A percentile compares a stretch with the other conserved stretches of the same genome.
These are phyloP conservation scores for Mytilinidion resinicola DNA, from an alignment of 495 filamentous ascomycete genomes.

Conservation along the genomic window DNA sequence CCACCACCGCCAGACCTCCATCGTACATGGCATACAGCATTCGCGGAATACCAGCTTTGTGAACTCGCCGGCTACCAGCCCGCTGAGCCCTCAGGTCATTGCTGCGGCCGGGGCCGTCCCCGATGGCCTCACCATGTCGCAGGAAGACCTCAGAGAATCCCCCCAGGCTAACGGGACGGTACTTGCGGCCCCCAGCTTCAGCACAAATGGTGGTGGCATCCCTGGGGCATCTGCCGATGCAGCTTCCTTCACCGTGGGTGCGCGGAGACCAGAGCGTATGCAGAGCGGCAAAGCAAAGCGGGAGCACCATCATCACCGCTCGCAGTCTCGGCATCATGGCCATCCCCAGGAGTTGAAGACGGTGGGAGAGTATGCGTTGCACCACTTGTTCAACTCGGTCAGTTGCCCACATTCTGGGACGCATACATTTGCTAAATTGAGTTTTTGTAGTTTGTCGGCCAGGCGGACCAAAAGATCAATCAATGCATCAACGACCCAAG, in stretches of 20 bases:
- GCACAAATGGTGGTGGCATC: background rate
- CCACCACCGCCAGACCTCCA: conserved; percentile 89
- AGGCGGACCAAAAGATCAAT: conserved; percentile 90
- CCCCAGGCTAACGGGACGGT: conserved; percentile 17
- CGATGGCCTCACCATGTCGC: conserved; percentile 27
- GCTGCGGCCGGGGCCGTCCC: conserved; percentile 47
- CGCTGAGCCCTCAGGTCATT: conserved; percentile 77
- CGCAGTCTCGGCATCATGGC: conserved; percentile 67
- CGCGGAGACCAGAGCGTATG: conserved; percentile 51
- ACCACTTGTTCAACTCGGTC: conserved; percentile 90
- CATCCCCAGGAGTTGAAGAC: conserved; percentile 73
- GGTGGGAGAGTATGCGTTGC: conserved; percentile 91
- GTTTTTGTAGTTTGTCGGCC: conserved; percentile 57
- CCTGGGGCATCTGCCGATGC: conserved; percentile 1
- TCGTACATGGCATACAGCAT: conserved; percentile 90
- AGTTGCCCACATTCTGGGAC: conserved; percentile 28
- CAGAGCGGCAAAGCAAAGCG: conserved; percentile 57
- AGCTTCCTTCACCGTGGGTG: background rate
- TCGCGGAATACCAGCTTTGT: conserved; percentile 78
- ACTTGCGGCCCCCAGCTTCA: background rate
- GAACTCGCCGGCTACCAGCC: conserved; percentile 61
- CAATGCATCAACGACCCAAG: conserved; percentile 68
- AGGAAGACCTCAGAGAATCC: conserved; percentile 26
- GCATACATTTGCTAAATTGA: conserved; percentile 14
- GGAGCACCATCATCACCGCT: conserved; percentile 70